phyloP scores from a whole-genome alignment of 2,329 filamentous ascomycete genomes.

The Sporothrix brasiliensis region DNA sequence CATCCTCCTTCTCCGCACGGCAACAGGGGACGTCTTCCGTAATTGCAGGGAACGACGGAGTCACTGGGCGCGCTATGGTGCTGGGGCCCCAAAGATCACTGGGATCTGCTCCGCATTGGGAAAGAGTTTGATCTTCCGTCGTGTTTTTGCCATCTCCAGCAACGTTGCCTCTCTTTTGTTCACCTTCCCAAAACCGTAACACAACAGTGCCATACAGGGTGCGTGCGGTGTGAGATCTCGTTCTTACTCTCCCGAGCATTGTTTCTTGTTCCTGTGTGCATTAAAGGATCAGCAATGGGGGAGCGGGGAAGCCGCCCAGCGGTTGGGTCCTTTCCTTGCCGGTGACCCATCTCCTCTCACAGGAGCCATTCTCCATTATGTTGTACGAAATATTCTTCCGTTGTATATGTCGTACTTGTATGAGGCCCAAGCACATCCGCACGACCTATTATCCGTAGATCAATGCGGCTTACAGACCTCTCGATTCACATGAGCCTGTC shows the following conservation, averaged over 20 bases:
- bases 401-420: background rate
- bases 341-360: background rate
- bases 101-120: background rate
- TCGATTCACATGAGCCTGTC: background rate
- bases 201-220: background rate
- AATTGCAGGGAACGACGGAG: constrained; percentile 10
- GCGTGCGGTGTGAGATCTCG: background rate
- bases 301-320: background rate
- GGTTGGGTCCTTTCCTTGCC: constrained; percentile 6
- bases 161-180: constrained; percentile 7
- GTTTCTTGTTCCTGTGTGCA: background rate
- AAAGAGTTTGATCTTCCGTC: constrained; percentile 2
- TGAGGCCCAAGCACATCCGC: background rate
- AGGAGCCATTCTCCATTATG: background rate
- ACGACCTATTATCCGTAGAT: background rate
- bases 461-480: constrained; percentile 2
- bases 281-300: background rate
- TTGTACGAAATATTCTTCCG: background rate
- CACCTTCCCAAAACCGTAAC: background rate
- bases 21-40: constrained; percentile 3
- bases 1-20: constrained; percentile 6
- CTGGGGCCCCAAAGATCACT: background rate
- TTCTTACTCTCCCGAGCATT: background rate
- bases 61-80: background rate
- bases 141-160: constrained; percentile 3